A percentile compares a stretch with the other conserved stretches of the same genome.
phyloP scores from a whole-genome alignment of 805 yeast species.

The Gaillardinia entomophila region DNA sequence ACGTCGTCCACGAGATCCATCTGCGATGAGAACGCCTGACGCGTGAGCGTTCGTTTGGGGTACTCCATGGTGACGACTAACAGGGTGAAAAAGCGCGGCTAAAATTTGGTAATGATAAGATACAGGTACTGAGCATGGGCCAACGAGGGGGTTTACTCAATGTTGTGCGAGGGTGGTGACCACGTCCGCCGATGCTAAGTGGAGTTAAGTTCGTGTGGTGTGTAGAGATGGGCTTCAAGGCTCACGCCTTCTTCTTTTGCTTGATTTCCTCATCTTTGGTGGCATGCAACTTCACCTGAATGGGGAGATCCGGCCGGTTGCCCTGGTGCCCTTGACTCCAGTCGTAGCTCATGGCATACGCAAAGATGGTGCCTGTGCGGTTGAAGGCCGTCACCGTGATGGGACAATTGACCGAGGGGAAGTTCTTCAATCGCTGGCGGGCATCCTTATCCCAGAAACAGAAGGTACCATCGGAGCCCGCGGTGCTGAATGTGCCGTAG shows the following conservation, averaged over 20 bases:
- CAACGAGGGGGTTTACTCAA: too few species aligned
- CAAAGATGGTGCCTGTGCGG: conserved; percentile 75
- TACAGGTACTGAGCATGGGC: too few species aligned
- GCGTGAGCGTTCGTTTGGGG: conserved; percentile 19
- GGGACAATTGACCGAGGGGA: conserved; percentile 60
- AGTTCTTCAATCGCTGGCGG: conserved; percentile 77
- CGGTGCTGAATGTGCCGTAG: conserved; percentile 87
- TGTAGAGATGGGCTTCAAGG: too few species aligned
- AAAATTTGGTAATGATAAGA: too few species aligned
- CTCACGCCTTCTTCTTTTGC: conserved; percentile 45
- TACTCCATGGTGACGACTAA: neutral
- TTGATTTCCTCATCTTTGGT: conserved; percentile 83
- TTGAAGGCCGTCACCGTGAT: conserved; percentile 79
- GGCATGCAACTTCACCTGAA: conserved; percentile 74
- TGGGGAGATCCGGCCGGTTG: conserved; percentile 72
- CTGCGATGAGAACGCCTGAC: conserved; percentile 31
- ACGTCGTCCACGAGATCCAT: conserved; percentile 26
- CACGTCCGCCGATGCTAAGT: too few species aligned
- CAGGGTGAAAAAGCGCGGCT: neutral
- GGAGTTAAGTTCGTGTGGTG: too few species aligned
- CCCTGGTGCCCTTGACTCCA: conserved; percentile 90
- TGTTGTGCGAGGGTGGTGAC: too few species aligned
- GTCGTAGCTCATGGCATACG: conserved; percentile 89
- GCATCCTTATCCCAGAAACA: conserved; percentile 96
- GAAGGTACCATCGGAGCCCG: conserved; percentile 92